Evolutionary conservation across 148 eudicot genomes (phyloP).

Genomic region (Vaccinium macrocarpon): DNA sequence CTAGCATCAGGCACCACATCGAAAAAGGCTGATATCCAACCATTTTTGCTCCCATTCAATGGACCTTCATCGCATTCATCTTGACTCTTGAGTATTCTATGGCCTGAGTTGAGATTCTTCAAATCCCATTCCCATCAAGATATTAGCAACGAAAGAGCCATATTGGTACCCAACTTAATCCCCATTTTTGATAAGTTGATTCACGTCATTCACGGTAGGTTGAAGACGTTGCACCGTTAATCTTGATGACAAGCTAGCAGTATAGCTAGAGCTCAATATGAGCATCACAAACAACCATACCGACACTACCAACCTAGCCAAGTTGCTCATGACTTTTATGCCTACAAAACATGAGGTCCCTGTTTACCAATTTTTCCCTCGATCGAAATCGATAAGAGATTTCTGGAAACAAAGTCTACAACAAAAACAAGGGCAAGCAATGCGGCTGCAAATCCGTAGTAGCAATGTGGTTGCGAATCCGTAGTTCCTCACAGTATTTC

Average conservation of each 20-base stretch:
- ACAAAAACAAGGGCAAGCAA: too few relatives aligned
- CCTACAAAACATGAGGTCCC: conserved; percentile 3
- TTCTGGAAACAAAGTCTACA: too few relatives aligned
- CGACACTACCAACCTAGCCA: conserved; percentile 4
- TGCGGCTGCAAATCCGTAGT: too few relatives aligned
- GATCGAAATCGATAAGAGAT: too few relatives aligned
- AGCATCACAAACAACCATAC: conserved; percentile 19
- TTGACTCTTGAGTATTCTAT: background rate
- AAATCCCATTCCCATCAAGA: conserved; percentile 18
- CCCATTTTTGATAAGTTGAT: conserved; percentile 21
- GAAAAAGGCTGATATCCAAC: conserved; percentile 30
- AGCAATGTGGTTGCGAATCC: too few relatives aligned
- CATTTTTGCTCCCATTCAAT: conserved; percentile 18
- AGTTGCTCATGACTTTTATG: conserved; percentile 22
- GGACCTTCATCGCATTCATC: conserved; percentile 12
- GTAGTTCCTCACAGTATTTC: too few relatives aligned
- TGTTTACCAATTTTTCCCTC: too few relatives aligned
- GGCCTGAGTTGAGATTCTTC: conserved; percentile 2
- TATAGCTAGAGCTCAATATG: conserved; percentile 23
- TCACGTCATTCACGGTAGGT: conserved; percentile 19
- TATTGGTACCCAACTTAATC: conserved; percentile 23
- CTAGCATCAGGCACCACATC: conserved; percentile 10
- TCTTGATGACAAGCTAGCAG: conserved; percentile 26
- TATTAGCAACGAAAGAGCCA: conserved; percentile 21
- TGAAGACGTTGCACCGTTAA: conserved; percentile 26